These are phyloP conservation scores for Phytophthora colocasiae DNA, from an alignment of 352 stramenopile genomes.

Conservation along the genomic window DNA sequence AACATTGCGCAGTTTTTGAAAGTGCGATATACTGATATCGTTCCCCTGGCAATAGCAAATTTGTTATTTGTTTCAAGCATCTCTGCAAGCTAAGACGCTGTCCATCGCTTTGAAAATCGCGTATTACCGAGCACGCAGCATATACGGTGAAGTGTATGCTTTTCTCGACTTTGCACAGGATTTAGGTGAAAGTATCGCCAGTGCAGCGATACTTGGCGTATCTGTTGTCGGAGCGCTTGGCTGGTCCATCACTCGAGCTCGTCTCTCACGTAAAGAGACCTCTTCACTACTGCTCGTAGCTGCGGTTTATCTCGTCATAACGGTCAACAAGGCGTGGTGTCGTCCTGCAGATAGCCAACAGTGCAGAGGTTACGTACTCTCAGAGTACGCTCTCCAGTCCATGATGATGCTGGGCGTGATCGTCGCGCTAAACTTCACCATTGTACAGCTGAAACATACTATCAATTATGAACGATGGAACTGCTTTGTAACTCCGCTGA, in stretches of 20 bases:
- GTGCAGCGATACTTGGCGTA: conserved; percentile 48
- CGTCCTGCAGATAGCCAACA: conserved; percentile 41
- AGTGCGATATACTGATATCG: neutral
- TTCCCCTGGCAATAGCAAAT: conserved; percentile 46
- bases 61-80: conserved; percentile 57
- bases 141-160: conserved; percentile 33
- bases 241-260: conserved; percentile 66
- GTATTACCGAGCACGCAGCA: conserved; percentile 57
- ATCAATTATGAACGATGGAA: conserved; percentile 67
- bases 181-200: conserved; percentile 47
- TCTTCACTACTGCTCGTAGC: conserved; percentile 48
- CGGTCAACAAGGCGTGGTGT: conserved; percentile 57
- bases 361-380: conserved; percentile 70
- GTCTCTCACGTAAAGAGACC: conserved; percentile 48
- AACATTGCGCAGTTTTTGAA: neutral
- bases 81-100: conserved; percentile 57
- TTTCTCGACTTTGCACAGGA: conserved; percentile 45
- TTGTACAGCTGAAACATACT: conserved; percentile 54
- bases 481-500: conserved; percentile 59
- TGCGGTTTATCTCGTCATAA: conserved; percentile 47
- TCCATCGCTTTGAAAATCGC: conserved; percentile 62
- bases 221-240: conserved; percentile 63
- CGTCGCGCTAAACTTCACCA: conserved; percentile 74
- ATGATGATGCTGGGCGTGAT: conserved; percentile 73
- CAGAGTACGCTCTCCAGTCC: conserved; percentile 71